Base-by-base conservation (phyloP, 2,329 filamentous ascomycete species). In the Stachybotrys chlorohalonatus region DNA sequence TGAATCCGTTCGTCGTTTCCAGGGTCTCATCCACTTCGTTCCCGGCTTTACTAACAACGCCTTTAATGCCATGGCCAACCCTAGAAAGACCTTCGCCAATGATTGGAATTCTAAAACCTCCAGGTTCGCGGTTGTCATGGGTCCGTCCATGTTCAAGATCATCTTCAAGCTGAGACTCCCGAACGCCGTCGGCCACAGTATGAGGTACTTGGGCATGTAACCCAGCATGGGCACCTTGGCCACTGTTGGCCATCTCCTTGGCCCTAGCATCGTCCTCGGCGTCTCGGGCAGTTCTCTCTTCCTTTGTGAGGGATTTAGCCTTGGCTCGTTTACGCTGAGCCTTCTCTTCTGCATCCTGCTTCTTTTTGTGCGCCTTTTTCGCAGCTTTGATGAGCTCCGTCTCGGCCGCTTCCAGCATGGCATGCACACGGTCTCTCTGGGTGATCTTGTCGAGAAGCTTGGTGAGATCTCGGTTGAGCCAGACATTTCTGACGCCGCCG, bases 401-500 rank as follows among this genome's bases (percentile, higher is more conserved):
- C 70, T 97, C 87, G 1, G 93, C 93, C 8, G 72, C 72, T 66
- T 99, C 94, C 0, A 99, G 80, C 54, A 77, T 75, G 47, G 78
- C 69, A 50, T 93, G 90, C 13, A 96, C 74, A 8, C 80, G 73
- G 57, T 91, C 83, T 49, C 94, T 82, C 59, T 83, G 75, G 51
- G 89, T 81, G 49, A 97, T 87, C 67, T 97, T 97, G 57, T 92
- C 87, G 50, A 89, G 80, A 11, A 99, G 79, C 8, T 86, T 80
- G 48, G 92, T 89, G 60, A 90, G 86, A 66, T 99, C 89, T 57
- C 93, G 83, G 56, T 96, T 99, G 63, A 99, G 85, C 92, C 93
- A 99, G 50, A 99, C 89, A 62, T 97, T 97, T 56, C 90, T 84
- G 65, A 99, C 87, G 32, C 94, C 94, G 17, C 94, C 94, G 0